phyloP scores from a whole-genome alignment of 2,329 filamentous ascomycete species.

The Tolypocladium inflatum region DNA sequence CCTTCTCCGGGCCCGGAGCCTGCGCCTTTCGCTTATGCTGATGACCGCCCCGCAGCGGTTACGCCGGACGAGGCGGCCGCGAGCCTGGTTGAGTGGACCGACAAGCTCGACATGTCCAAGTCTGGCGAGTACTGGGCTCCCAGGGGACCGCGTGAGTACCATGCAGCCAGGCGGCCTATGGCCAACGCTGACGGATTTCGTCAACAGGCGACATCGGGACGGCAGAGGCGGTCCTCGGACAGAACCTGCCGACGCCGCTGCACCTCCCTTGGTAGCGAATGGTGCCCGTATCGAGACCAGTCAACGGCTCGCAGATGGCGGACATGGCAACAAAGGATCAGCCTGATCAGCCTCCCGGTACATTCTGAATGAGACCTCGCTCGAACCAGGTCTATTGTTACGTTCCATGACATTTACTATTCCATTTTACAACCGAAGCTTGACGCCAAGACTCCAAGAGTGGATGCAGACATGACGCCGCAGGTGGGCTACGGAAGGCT shows the following conservation, averaged over 20 bases:
- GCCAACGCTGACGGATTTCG: background rate
- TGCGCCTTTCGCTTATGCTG: background rate
- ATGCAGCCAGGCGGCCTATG: background rate
- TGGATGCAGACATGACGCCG: background rate
- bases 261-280: conserved; percentile 53
- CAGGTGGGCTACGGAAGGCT: background rate
- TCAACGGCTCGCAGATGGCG: background rate
- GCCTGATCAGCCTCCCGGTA: background rate
- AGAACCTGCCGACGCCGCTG: conserved; percentile 51
- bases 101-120: conserved; percentile 53
- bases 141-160: conserved; percentile 50
- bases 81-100: conserved; percentile 51
- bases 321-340: background rate
- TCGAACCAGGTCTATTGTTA: background rate
- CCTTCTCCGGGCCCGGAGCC: background rate
- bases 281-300: background rate
- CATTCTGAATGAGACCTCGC: background rate
- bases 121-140: conserved; percentile 68
- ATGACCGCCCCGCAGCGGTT: conserved; percentile 39
- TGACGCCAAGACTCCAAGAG: background rate
- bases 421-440: background rate
- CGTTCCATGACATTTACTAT: background rate
- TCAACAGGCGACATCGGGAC: conserved; percentile 56
- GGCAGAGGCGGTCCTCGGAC: conserved; percentile 53
- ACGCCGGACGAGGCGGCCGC: conserved; percentile 58